Conservation (phyloP, 768 basidiomycete genomes). For the Rhizopogon vesiculosus region DNA sequence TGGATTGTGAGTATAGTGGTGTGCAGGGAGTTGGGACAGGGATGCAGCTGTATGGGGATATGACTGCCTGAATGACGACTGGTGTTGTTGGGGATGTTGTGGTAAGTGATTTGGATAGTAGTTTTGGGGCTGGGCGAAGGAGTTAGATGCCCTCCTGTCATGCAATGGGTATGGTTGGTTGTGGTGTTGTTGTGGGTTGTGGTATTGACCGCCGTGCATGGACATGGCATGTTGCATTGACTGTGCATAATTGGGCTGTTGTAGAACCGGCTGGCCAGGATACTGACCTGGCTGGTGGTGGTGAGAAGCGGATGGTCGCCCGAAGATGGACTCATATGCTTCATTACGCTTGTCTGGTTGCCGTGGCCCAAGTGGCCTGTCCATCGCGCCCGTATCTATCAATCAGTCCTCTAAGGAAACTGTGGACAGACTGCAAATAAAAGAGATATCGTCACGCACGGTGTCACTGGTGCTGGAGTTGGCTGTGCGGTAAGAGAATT, state of each 20-base stretch:
- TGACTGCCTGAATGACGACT: constrained; percentile 32
- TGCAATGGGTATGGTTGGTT: constrained; percentile 31
- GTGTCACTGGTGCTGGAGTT: background rate
- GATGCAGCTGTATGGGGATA: constrained; percentile 30
- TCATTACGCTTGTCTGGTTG: constrained; percentile 68
- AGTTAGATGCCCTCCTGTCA: constrained; percentile 47
- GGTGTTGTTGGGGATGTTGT: constrained; percentile 17
- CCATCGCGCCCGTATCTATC: constrained; percentile 27
- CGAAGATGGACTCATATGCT: constrained; percentile 87
- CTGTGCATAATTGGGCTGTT: constrained; percentile 11
- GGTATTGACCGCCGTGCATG: constrained; percentile 15
- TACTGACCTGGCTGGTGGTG: constrained; percentile 28
- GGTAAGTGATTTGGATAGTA: constrained; percentile 6
- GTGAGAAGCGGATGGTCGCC: constrained; percentile 59
- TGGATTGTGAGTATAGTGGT: constrained; percentile 12
- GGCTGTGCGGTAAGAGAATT: background rate
- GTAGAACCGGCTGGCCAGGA: constrained; percentile 9
- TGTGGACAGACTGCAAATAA: background rate
- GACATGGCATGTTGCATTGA: constrained; percentile 10
- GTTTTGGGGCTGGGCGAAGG: constrained; percentile 26
- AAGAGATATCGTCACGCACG: background rate
- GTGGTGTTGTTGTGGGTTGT: constrained; percentile 25
- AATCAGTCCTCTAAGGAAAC: background rate
- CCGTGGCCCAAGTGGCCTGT: constrained; percentile 56
- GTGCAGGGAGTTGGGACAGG: constrained; percentile 13